phyloP scores from a whole-genome alignment of 1,139 yeast species.

The Wickerhamomyces sp. region DNA sequence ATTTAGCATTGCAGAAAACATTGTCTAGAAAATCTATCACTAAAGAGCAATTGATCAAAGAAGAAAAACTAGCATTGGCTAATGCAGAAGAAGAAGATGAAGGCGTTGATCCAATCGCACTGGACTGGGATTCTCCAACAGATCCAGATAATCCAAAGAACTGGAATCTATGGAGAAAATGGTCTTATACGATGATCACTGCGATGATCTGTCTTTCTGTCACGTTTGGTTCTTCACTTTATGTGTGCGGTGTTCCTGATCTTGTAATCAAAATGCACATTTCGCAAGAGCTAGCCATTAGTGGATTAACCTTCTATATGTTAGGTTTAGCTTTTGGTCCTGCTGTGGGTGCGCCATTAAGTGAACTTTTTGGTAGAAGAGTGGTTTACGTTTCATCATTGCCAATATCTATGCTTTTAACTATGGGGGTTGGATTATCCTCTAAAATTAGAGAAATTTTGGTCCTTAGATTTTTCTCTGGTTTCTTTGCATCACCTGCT shows the following conservation, averaged over 20 bases:
- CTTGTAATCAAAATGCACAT: conserved; percentile 40
- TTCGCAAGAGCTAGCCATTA: conserved; percentile 54
- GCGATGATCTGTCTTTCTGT: conserved; percentile 64
- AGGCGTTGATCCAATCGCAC: conserved; percentile 33
- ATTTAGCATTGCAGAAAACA: conserved; percentile 20
- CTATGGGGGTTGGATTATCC: conserved; percentile 71
- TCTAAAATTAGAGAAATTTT: conserved; percentile 53
- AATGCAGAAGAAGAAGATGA: conserved; percentile 7
- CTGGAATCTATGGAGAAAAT: conserved; percentile 59
- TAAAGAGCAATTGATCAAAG: conserved; percentile 6
- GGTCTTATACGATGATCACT: conserved; percentile 59
- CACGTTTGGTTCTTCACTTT: conserved; percentile 68
- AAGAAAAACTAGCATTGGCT: conserved; percentile 2
- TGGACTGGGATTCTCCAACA: conserved; percentile 59
- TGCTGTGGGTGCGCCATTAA: conserved; percentile 69
- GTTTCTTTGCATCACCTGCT: conserved; percentile 80
- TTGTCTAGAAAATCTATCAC: conserved; percentile 21
- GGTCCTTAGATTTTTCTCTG: conserved; percentile 74
- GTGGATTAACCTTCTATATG: conserved; percentile 69
- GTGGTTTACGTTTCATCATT: conserved; percentile 54
- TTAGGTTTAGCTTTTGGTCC: conserved; percentile 73
- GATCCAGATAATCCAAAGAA: conserved; percentile 63
- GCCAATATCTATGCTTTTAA: conserved; percentile 68
- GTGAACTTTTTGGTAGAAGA: conserved; percentile 72
- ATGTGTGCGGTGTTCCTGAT: conserved; percentile 57